Percentiles rank a stretch among this genome's conserved stretches.
Conservation (phyloP, 2,329 filamentous ascomycete genomes). For the Ceratocystis huliohia region DNA sequence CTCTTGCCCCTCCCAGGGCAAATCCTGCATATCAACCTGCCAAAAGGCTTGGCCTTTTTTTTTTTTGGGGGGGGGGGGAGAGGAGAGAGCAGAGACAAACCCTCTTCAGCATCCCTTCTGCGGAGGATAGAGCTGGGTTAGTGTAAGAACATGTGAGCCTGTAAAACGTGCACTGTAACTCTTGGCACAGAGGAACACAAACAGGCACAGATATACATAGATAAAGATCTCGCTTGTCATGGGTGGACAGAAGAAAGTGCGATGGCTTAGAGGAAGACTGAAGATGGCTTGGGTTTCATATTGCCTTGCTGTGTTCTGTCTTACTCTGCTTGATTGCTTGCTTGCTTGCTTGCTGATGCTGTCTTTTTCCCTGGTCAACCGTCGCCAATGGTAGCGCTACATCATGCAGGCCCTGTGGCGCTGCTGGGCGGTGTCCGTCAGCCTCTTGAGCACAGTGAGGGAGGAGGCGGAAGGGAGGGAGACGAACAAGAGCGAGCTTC, state of each 20-base stretch:
- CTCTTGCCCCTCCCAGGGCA: background rate
- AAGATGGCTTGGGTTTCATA: background rate
- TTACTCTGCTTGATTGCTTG: too few relatives aligned
- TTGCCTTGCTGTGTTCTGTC: background rate
- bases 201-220: background rate
- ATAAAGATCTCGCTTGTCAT: background rate
- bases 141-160: background rate
- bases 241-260: background rate
- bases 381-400: too few relatives aligned
- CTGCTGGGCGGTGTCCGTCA: too few relatives aligned
- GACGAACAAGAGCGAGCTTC: too few relatives aligned
- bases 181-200: background rate
- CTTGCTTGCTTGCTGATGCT: too few relatives aligned
- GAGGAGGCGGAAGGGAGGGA: too few relatives aligned
- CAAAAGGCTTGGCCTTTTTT: conserved; percentile 1
- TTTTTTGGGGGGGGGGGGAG: background rate
- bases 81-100: background rate
- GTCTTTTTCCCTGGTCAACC: too few relatives aligned
- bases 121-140: background rate
- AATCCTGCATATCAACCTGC: background rate
- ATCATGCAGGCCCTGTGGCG: too few relatives aligned
- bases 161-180: background rate
- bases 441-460: too few relatives aligned
- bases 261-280: background rate
- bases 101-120: too few relatives aligned